phyloP scores from a whole-genome alignment of 306 rosid genomes.

The Vigna hirtella region DNA sequence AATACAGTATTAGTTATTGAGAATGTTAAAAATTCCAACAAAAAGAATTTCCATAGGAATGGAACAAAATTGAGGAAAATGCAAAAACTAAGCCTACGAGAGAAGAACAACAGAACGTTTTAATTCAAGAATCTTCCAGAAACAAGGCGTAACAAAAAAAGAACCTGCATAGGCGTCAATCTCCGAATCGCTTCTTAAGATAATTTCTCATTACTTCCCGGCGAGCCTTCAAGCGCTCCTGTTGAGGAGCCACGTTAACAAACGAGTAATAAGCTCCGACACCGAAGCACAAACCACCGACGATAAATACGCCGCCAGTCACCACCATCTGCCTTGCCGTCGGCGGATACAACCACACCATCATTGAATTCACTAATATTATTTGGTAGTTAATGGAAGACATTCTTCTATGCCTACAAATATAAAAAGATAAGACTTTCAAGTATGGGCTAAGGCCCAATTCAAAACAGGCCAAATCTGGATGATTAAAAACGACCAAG shows the following conservation, averaged over 20 bases:
- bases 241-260: not conserved
- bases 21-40: too few relatives aligned
- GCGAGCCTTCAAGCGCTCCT: not conserved
- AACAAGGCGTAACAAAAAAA: too few relatives aligned
- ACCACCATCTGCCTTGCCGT: constrained; percentile 7
- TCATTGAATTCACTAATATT: not conserved
- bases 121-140: too few relatives aligned
- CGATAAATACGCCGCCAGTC: not conserved
- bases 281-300: not conserved
- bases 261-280: not conserved
- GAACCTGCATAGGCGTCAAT: not conserved
- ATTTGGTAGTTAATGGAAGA: not conserved
- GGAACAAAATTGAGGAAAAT: too few relatives aligned
- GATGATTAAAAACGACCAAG: too few relatives aligned
- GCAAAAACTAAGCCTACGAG: too few relatives aligned
- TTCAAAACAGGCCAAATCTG: not conserved
- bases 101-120: too few relatives aligned
- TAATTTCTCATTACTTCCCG: not conserved
- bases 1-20: too few relatives aligned
- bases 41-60: too few relatives aligned
- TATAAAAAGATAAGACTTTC: too few relatives aligned
- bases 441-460: not conserved
- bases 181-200: constrained; percentile 3
- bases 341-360: not conserved
- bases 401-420: not conserved